Base-by-base conservation (phyloP, 305 asterid species). In the Fraxinus ornus region DNA sequence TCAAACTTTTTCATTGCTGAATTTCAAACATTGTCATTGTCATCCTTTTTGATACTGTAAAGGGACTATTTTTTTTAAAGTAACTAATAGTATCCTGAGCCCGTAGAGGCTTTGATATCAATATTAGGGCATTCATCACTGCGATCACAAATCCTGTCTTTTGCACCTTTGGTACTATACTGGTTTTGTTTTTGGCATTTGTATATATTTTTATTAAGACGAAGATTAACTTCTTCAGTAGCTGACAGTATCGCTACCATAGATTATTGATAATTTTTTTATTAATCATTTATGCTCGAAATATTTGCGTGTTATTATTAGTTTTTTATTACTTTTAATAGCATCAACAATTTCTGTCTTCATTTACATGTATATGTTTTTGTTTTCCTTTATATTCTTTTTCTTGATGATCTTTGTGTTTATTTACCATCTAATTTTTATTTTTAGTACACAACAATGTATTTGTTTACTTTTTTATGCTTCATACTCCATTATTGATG, bases 351-450 rank as follows among this genome's bases (percentile, higher is more conserved):
- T 30, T 62, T 62, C 62, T 78, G 52, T 21, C n/a, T 68, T 80
- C 76, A 55, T 77, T 55, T 33, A 26, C 22, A 24, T 19, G 19
- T 57, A 8, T n/a, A 28, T 28, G 64, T 72, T 39, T 30, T 33
- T 35, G 75, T 39, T 76, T 32, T 39, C 82, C 35, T 78, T 78
- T 57, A 32, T 47, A 47, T 33, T 70, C 64, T 39, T 49, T 82
- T 28, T 75, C 41, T 0, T 33, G 28, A 72, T 33, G 57, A 15
- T 35, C 57, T 26, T 5, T 68, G 13, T 9, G 79, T 78, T 81
- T 26, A 17, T 77, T 66, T 41, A 19, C 22, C 30, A 21, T 77
- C 75, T 37, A 32, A 19, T 3, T 15, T 52, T 17, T 8, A 7
- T 62, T 68, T 19, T 79, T 76, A 13, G 37, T 84, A 36, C 12